phyloP scores from a whole-genome alignment of 306 rosid genomes.

The Arachis hypogaea region DNA sequence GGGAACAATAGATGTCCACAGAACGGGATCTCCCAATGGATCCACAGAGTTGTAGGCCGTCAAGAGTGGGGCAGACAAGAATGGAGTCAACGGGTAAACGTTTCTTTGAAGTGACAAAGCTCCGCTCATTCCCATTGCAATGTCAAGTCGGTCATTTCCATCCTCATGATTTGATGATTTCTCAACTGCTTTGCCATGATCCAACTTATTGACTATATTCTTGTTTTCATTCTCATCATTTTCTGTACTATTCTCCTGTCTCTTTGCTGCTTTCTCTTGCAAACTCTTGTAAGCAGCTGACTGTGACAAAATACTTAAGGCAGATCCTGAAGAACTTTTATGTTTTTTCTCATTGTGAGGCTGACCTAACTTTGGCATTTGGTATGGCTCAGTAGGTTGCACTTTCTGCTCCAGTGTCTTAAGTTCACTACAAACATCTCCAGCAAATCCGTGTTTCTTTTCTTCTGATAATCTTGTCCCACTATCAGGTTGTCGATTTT shows the following conservation, averaged over 20 bases:
- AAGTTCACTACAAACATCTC: constrained; percentile 75
- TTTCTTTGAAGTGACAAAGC: constrained; percentile 85
- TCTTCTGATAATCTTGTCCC: constrained; percentile 73
- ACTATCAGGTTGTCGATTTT: constrained; percentile 63
- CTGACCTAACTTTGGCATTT: constrained; percentile 82
- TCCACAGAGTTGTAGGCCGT: constrained; percentile 76
- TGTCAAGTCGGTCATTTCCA: constrained; percentile 55
- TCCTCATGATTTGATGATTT: constrained; percentile 65
- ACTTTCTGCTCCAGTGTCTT: constrained; percentile 71
- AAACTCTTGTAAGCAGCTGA: constrained; percentile 91
- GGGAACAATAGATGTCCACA: constrained; percentile 89
- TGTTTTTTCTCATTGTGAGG: constrained; percentile 57
- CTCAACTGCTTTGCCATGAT: constrained; percentile 82
- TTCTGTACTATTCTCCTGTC: constrained; percentile 62
- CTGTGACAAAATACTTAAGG: constrained; percentile 82
- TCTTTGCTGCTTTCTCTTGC: constrained; percentile 81
- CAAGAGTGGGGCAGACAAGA: constrained; percentile 85
- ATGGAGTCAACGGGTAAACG: constrained; percentile 69
- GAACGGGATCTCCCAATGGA: constrained; percentile 82
- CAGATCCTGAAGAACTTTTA: constrained; percentile 67
- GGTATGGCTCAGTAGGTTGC: constrained; percentile 84
- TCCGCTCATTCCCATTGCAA: constrained; percentile 71
- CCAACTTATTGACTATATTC: constrained; percentile 68
- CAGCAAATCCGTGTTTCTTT: constrained; percentile 58
- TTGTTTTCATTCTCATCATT: constrained; percentile 87